Evolutionary conservation across 73 alveolate species (phyloP).

Genomic region (Tetrahymena thermophila): DNA sequence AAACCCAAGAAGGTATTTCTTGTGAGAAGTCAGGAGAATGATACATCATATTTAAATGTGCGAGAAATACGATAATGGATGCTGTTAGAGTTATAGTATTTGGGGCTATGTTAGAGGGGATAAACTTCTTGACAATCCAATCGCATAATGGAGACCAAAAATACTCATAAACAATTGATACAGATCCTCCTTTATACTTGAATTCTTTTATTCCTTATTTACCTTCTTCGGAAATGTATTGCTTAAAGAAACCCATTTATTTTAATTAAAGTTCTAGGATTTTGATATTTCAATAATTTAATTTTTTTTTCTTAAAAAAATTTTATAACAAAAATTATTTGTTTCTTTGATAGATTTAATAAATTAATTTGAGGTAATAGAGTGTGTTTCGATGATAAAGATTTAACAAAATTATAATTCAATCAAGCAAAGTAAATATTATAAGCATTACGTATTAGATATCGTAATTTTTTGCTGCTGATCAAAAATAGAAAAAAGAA

Average conservation of each 20-base stretch:
- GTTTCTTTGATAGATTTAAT: not conserved
- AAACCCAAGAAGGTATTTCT: constrained; percentile 32
- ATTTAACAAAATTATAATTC: not conserved
- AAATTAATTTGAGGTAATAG: not conserved
- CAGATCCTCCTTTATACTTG: constrained; percentile 25
- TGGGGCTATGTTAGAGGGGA: constrained; percentile 26
- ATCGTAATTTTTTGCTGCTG: not conserved
- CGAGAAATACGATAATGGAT: not conserved
- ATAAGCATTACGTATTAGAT: not conserved
- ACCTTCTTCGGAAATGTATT: not conserved
- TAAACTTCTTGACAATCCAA: constrained; percentile 8
- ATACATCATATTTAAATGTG: not conserved
- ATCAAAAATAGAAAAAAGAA: not conserved
- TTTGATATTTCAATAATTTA: not conserved
- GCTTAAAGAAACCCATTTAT: not conserved
- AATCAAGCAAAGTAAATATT: not conserved
- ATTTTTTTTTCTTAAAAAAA: not conserved
- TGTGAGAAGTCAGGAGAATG: constrained; percentile 17
- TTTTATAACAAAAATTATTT: not conserved
- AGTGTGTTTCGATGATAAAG: not conserved
- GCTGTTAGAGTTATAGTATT: constrained; percentile 20
- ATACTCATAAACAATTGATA: constrained; percentile 22
- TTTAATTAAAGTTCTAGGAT: too few relatives aligned
- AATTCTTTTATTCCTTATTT: constrained; percentile 8
- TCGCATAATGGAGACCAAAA: constrained; percentile 5